These are phyloP conservation scores for Sphagnum magellanicum DNA, from an alignment of 228 moss, liverwort and hornwort genomes.

Conservation along the genomic window DNA sequence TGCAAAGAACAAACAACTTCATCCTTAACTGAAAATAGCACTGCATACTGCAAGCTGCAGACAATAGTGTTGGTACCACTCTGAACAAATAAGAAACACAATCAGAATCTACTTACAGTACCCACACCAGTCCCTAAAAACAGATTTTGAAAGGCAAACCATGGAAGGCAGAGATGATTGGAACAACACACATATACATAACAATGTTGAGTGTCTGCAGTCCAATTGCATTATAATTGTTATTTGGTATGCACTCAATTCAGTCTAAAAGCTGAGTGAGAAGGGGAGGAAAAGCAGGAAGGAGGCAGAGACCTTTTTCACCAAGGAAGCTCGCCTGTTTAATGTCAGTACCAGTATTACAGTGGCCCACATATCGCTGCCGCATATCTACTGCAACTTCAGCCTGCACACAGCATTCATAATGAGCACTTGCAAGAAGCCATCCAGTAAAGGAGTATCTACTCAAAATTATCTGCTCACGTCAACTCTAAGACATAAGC, in stretches of 20 bases:
- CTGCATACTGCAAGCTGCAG: not conserved
- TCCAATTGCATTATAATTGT: too few relatives aligned
- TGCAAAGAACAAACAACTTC: constrained; percentile 28
- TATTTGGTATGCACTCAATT: too few relatives aligned
- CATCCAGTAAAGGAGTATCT: not conserved
- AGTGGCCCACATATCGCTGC: constrained; percentile 98
- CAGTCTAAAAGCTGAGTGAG: too few relatives aligned
- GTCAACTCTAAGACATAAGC: too few relatives aligned
- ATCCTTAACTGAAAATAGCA: not conserved
- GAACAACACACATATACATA: too few relatives aligned
- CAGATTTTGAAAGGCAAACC: too few relatives aligned
- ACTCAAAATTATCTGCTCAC: not conserved
- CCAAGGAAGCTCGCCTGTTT: constrained; percentile 99
- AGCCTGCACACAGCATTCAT: constrained; percentile 27
- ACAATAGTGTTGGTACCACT: not conserved
- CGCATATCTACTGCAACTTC: constrained; percentile 93
- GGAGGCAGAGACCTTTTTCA: constrained; percentile 39
- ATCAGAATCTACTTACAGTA: too few relatives aligned
- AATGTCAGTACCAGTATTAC: constrained; percentile 97
- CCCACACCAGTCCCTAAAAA: too few relatives aligned
- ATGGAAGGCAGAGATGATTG: too few relatives aligned
- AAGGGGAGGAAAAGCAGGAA: not conserved
- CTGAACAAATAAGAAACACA: too few relatives aligned
- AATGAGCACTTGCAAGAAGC: not conserved
- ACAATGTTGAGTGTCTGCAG: too few relatives aligned